Base-by-base conservation (phyloP, 2,329 filamentous ascomycete genomes). In the Xenoacremonium recifei region DNA sequence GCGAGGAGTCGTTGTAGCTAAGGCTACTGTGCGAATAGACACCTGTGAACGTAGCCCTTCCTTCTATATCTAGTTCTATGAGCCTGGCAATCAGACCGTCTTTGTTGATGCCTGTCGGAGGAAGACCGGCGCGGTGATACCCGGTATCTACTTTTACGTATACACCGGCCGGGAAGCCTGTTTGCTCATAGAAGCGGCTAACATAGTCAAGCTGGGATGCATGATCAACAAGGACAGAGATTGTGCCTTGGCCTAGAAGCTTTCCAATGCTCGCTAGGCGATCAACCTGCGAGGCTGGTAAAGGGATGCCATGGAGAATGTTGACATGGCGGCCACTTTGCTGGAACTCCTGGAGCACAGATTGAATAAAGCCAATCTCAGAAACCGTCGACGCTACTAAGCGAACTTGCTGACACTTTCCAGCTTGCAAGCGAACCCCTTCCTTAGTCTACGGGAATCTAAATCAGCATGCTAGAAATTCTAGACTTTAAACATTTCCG, bases 71-170 rank as follows among this genome's bases (percentile, higher is more conserved):
- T 1, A 63, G 53, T 0, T 48, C 4, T 0, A 70, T 55, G 0
- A 69, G 60, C 3, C 34, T 35, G 3, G 61, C 47, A 2, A 79
- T 60, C 1, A 80, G 54, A 0, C 60, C 49, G 13, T 53, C 49
- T 15, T 64, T 61, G 17, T 64, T 60, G 20, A 80, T 61, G 1
- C 60, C 59, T 0, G 60, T 48, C 0, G 75, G 70, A 1, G 67
- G 62, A 0, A 84, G 56, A 0, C 82, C 82, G 1, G 82, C 81
- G 3, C 82, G 75, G 47, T 81, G 76, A 53, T 83, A 81, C 1
- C 82, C 82, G 0, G 79, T 79, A 47, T 85, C 82, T 0, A 85
- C 72, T 45, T 85, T 84, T 29, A 85, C 54, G 33, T 76, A 84
- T 2, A 82, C 63, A 0, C 69, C 56, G 39, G 37, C 66, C 57